These are phyloP conservation scores for Yamadazyma kanchanaburiensis DNA, from an alignment of 1,139 yeast species.

Conservation along the genomic window DNA sequence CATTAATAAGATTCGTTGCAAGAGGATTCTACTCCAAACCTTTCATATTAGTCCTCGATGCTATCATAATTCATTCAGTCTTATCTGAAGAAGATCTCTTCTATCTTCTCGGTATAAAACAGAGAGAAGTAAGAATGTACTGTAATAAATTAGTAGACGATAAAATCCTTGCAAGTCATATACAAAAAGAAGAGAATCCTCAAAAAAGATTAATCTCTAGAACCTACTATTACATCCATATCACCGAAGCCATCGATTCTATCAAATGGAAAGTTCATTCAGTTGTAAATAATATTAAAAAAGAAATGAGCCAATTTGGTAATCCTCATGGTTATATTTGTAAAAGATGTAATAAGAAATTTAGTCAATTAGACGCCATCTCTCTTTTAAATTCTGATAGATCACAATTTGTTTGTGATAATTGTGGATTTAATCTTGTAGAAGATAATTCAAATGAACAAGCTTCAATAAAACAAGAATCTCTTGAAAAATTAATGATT, in stretches of 20 bases:
- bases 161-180: slow-evolving; percentile 60
- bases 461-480: slow-evolving; percentile 77
- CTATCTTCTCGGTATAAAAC: slow-evolving; percentile 73
- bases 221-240: slow-evolving; percentile 83
- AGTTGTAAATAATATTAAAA: slow-evolving; percentile 72
- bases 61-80: slow-evolving; percentile 85
- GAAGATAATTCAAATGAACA: slow-evolving; percentile 90
- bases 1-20: slow-evolving; percentile 56
- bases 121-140: slow-evolving; percentile 81
- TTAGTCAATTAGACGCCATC: slow-evolving; percentile 84
- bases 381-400: slow-evolving; percentile 75
- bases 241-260: slow-evolving; percentile 91
- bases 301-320: slow-evolving; percentile 75
- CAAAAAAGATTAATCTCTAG: slow-evolving; percentile 67
- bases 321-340: slow-evolving; percentile 95
- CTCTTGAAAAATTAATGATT: slow-evolving; percentile 78
- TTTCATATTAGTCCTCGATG: slow-evolving; percentile 83
- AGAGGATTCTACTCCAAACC: slow-evolving; percentile 86
- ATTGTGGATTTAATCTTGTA: slow-evolving; percentile 70
- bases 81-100: slow-evolving; percentile 92
- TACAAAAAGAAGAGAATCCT: slow-evolving; percentile 80
- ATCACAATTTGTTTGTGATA: slow-evolving; percentile 78
- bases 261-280: slow-evolving; percentile 95
- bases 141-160: slow-evolving; percentile 85
- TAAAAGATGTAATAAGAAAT: slow-evolving; percentile 78